phyloP scores from a whole-genome alignment of 2,329 filamentous ascomycete genomes.

The Colletotrichum spaethianum region DNA sequence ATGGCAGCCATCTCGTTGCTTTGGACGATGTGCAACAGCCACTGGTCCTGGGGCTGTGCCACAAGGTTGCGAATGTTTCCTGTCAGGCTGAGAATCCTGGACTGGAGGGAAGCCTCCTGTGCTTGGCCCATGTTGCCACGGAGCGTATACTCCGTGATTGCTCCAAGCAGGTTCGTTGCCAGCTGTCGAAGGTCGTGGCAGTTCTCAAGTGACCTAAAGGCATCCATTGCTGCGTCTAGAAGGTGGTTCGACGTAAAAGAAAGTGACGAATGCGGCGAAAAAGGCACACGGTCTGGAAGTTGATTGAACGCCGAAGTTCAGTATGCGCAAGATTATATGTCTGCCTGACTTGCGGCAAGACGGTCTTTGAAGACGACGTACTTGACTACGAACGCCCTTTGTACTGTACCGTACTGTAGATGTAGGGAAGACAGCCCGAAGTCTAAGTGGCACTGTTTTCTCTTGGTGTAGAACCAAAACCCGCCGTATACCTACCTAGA shows the following conservation, averaged over 20 bases:
- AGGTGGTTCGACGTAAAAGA: background rate
- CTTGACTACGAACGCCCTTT: too few species aligned
- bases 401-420: too few species aligned
- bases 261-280: background rate
- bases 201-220: background rate
- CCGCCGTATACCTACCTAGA: constrained; percentile 8
- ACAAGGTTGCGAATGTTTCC: background rate
- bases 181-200: background rate
- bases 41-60: background rate
- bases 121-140: background rate
- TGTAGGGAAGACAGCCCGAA: too few species aligned
- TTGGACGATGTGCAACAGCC: background rate
- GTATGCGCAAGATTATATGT: background rate
- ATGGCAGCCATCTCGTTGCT: constrained; percentile 13
- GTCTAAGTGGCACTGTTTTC: too few species aligned
- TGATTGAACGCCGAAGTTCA: background rate
- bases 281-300: background rate
- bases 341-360: background rate
- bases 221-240: background rate
- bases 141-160: background rate
- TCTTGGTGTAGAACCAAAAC: too few species aligned
- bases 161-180: background rate
- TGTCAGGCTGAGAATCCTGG: background rate
- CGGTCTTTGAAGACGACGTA: too few species aligned
- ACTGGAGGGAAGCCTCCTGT: background rate